Conservation (phyloP, 805 yeast species). For the Crinitomyces ghanaensis region DNA sequence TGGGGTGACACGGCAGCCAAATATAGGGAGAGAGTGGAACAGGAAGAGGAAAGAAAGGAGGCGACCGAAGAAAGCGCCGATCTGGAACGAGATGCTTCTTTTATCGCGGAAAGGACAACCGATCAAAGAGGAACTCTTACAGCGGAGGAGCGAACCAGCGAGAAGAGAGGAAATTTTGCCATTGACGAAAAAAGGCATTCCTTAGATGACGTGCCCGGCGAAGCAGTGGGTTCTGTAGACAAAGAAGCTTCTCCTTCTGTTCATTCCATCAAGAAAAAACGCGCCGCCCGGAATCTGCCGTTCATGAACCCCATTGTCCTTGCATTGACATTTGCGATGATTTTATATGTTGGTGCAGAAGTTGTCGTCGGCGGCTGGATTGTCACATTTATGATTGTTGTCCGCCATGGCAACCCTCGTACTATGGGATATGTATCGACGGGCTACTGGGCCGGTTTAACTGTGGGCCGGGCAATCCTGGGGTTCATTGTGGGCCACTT, state of each 20-base stretch:
- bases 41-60: background rate
- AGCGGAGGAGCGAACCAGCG: background rate
- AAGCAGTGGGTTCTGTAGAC: too few relatives aligned
- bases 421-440: conserved; percentile 52
- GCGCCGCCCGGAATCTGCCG: too few relatives aligned
- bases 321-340: conserved; percentile 41
- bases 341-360: conserved; percentile 59
- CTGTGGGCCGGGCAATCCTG: conserved; percentile 49
- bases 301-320: too few relatives aligned
- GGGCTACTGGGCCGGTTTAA: conserved; percentile 61
- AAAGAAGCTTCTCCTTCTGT: too few relatives aligned
- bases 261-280: too few relatives aligned
- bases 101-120: background rate
- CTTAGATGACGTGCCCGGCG: too few relatives aligned
- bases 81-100: too few relatives aligned
- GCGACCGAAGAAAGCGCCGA: too few relatives aligned
- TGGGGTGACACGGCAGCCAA: conserved; percentile 18
- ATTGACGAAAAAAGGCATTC: too few relatives aligned
- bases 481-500: conserved; percentile 26
- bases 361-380: conserved; percentile 62
- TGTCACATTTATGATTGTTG: conserved; percentile 45
- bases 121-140: background rate
- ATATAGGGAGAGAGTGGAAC: conserved; percentile 5
- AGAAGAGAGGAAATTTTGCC: conserved; percentile 1
- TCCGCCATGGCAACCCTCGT: conserved; percentile 36